A percentile compares a stretch with the other conserved stretches of the same genome.
phyloP scores from a whole-genome alignment of 805 yeast species.

The Saccharomyces eubayanus region DNA sequence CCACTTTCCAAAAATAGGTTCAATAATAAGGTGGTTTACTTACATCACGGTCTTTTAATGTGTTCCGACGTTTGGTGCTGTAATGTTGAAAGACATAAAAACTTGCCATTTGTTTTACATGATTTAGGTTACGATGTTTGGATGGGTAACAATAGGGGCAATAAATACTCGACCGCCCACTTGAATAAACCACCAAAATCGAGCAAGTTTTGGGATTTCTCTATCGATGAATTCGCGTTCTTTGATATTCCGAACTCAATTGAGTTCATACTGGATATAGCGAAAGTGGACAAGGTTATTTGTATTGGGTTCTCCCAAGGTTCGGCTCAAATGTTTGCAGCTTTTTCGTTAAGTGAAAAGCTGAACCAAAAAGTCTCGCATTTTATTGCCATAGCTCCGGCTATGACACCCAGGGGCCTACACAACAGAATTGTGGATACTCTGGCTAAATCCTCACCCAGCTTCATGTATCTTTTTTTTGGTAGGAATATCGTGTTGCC shows the following conservation, averaged over 20 bases:
- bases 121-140: slow-evolving; percentile 89
- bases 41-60: slow-evolving; percentile 91
- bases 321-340: slow-evolving; percentile 85
- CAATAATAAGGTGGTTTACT: slow-evolving; percentile 51
- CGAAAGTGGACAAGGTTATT: slow-evolving; percentile 40
- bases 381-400: slow-evolving; percentile 86
- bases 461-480: slow-evolving; percentile 58
- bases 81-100: slow-evolving; percentile 37
- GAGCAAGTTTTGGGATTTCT: slow-evolving; percentile 72
- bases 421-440: slow-evolving; percentile 69
- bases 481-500: slow-evolving; percentile 70
- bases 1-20: slow-evolving; percentile 26
- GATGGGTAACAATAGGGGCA: slow-evolving; percentile 89
- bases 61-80: slow-evolving; percentile 77
- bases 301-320: slow-evolving; percentile 93
- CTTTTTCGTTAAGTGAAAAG: slow-evolving; percentile 56
- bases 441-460: slow-evolving; percentile 68
- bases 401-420: slow-evolving; percentile 83
- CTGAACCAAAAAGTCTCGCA: slow-evolving; percentile 47
- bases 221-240: slow-evolving; percentile 84
- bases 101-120: slow-evolving; percentile 67
- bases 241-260: slow-evolving; percentile 83
- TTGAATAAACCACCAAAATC: slow-evolving; percentile 35
- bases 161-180: slow-evolving; percentile 86
- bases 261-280: slow-evolving; percentile 54